Evolutionary conservation across 352 stramenopile species (phyloP).

Genomic region (Phytophthora colocasiae): DNA sequence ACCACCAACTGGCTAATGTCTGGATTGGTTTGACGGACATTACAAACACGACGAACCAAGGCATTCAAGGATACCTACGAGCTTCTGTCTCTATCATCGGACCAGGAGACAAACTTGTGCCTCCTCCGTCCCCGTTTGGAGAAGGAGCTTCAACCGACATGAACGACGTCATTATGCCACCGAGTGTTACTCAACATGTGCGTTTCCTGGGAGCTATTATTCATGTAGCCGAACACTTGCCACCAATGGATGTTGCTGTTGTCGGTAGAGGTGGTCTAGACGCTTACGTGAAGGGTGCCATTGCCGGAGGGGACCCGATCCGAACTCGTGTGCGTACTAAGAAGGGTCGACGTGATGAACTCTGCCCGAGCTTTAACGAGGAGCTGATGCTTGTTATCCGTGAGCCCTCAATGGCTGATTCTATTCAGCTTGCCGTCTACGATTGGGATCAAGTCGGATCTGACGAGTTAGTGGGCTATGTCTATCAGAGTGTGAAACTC

Average conservation of each 20-base stretch:
- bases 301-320: slow-evolving; percentile 65
- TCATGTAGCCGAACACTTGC: slow-evolving; percentile 75
- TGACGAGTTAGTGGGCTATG: slow-evolving; percentile 76
- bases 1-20: slow-evolving; percentile 91
- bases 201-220: slow-evolving; percentile 78
- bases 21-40: slow-evolving; percentile 93
- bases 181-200: slow-evolving; percentile 73
- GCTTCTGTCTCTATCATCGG: slow-evolving; percentile 90
- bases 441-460: slow-evolving; percentile 84
- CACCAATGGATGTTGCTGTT: slow-evolving; percentile 75
- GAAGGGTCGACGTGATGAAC: slow-evolving; percentile 71
- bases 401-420: slow-evolving; percentile 82
- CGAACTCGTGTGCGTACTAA: slow-evolving; percentile 81
- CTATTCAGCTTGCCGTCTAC: slow-evolving; percentile 71
- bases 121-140: slow-evolving; percentile 70
- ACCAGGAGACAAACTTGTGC: slow-evolving; percentile 83
- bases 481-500: slow-evolving; percentile 77
- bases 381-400: slow-evolving; percentile 81
- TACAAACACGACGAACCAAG: slow-evolving; percentile 78
- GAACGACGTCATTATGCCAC: slow-evolving; percentile 81
- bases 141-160: slow-evolving; percentile 49
- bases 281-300: slow-evolving; percentile 70
- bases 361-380: slow-evolving; percentile 81
- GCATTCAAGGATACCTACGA: slow-evolving; percentile 92
- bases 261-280: slow-evolving; percentile 72